Conservation (phyloP, 768 basidiomycete genomes). For the Lactarius vividus region DNA sequence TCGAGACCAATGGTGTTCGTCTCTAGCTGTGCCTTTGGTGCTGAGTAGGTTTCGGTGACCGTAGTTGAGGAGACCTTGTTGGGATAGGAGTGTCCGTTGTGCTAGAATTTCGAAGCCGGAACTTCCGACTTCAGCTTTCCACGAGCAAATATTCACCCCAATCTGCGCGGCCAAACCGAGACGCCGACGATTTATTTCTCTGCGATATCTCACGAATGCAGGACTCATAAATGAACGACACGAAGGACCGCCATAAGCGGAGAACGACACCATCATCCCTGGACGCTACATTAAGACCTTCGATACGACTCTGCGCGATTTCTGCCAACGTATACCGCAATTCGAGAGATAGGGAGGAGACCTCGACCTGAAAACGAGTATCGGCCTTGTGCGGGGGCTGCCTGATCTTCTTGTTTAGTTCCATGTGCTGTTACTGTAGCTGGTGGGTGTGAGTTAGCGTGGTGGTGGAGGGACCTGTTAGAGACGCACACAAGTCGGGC, state of each 20-base stretch:
- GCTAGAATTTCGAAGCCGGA: slow-evolving; percentile 31
- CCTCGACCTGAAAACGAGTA: slow-evolving; percentile 37
- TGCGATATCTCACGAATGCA: slow-evolving; percentile 32
- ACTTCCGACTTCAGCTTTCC: slow-evolving; percentile 32
- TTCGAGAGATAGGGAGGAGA: slow-evolving; percentile 36
- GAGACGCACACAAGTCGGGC: too few species aligned
- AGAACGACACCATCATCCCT: slow-evolving; percentile 9
- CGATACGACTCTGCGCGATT: slow-evolving; percentile 33
- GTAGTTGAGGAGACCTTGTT: neutral
- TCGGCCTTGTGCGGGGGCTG: slow-evolving; percentile 39
- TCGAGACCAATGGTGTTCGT: neutral
- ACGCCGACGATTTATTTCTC: slow-evolving; percentile 31
- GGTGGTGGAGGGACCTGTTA: too few species aligned
- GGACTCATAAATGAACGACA: slow-evolving; percentile 31
- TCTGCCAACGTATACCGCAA: slow-evolving; percentile 36
- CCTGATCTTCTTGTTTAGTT: slow-evolving; percentile 35
- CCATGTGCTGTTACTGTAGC: too few species aligned
- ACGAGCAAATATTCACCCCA: slow-evolving; percentile 27
- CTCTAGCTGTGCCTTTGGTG: neutral
- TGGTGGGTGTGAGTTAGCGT: too few species aligned
- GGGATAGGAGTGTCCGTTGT: slow-evolving; percentile 14
- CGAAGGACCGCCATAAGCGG: slow-evolving; percentile 29
- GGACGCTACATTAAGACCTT: slow-evolving; percentile 14
- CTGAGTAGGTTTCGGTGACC: neutral
- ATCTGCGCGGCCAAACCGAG: slow-evolving; percentile 33